Evolutionary conservation across 805 yeast species (phyloP), one percentile per base, ranked within the genome.

Genomic region (Aciculoconidium aculeatum): DNA sequence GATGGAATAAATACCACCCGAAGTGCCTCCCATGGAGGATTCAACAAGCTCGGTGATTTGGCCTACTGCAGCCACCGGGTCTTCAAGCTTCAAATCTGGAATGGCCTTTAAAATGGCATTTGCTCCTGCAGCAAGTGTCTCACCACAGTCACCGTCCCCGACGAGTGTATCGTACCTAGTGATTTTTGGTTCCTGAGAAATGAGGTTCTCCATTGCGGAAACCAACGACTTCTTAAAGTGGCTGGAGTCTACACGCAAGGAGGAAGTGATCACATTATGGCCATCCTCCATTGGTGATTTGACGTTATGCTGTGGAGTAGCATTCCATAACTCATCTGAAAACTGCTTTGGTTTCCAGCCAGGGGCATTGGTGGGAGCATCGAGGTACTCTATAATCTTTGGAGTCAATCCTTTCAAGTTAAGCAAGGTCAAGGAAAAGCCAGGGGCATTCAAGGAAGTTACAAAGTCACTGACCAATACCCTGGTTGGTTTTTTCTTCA

Each of bases 61-160:
- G n/a, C 77, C 65, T 25, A 84, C 53, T 1, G 82, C 73, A 29
- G 75, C 64, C 11, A 72, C 76, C 4, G 72, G 77, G 39, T 73
- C 80, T 11, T 45, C 27, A 21, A 68, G 41, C 16, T 32, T 30
- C 27, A 55, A 51, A n/a, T 53, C 55, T 6, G 54, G 42, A 26
- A 85, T 57, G 12, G 75, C 73, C 7, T 67, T 59, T 24, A 75
- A 54, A 23, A 88, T 71, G 1, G 83, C 87, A 32, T 77, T 68
- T 16, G 87, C 92, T 21, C 96, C 97, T 14, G 75, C 70, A 9
- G 77, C 84, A 37, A 88, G 61, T 1, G 96, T 88, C 45, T 85
- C 92, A 22, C 97, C 97, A 58, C 96, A 88, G 52, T 88, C 97
- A 44, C 97, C 97, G 53, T 88, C 97, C 34, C 97, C 97, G 1